Evolutionary conservation across 164 flowering plant genomes (phyloP).

Genomic region (Kingdonia uniflora): DNA sequence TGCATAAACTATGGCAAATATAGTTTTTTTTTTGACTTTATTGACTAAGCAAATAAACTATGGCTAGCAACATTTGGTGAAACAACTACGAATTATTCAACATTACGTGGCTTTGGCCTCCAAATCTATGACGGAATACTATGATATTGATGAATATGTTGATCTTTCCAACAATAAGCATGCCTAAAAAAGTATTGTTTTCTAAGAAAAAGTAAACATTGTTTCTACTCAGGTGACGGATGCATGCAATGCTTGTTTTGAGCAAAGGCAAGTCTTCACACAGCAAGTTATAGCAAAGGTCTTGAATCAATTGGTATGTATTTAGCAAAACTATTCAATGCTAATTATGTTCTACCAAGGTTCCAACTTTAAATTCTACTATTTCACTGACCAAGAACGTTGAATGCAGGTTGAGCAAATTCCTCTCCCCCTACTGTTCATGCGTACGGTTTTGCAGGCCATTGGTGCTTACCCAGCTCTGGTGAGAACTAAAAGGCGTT

Average conservation of each 20-base stretch:
- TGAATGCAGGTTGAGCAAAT: constrained; percentile 83
- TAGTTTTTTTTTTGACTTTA: too few species aligned
- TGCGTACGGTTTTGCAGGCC: constrained; percentile 95
- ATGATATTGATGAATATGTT: too few species aligned
- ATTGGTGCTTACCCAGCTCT: constrained; percentile 87
- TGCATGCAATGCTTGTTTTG: constrained; percentile 97
- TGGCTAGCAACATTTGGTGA: too few species aligned
- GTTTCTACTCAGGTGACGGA: constrained; percentile 94
- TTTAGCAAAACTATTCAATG: not conserved
- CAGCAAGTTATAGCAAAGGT: constrained; percentile 95
- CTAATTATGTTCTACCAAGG: not conserved
- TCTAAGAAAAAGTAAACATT: too few species aligned
- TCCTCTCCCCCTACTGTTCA: constrained; percentile 90
- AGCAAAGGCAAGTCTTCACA: constrained; percentile 69
- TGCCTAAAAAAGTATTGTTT: too few species aligned
- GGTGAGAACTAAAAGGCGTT: too few species aligned
- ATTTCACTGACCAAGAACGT: constrained; percentile 9
- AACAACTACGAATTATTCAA: too few species aligned
- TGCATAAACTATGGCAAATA: too few species aligned
- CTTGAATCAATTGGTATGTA: constrained; percentile 83
- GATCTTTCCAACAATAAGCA: too few species aligned
- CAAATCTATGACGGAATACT: too few species aligned
- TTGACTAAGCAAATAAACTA: too few species aligned
- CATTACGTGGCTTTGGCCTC: too few species aligned
- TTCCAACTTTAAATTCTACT: not conserved